Evolutionary conservation across 2,329 filamentous ascomycete species (phyloP).

Genomic region (Aspergillus awamori): DNA sequence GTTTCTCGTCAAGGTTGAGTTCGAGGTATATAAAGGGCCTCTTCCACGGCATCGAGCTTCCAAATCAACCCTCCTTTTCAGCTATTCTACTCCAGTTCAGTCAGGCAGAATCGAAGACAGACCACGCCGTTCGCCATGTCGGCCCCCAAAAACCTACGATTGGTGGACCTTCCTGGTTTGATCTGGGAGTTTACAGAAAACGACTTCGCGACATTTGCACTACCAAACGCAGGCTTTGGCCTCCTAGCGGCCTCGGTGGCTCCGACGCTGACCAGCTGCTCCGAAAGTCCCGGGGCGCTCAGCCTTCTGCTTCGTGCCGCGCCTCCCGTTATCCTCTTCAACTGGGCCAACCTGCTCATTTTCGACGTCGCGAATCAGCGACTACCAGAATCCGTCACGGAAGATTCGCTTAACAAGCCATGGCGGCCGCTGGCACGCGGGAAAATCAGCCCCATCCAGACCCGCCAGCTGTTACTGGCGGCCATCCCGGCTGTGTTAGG

Average conservation of each 20-base stretch:
- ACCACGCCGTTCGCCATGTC: too few species aligned
- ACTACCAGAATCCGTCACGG: constrained; percentile 34
- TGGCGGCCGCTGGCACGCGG: constrained; percentile 36
- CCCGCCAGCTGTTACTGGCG: constrained; percentile 27
- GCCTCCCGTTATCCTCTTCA: constrained; percentile 22
- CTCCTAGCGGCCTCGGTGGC: constrained; percentile 28
- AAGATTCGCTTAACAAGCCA: constrained; percentile 49
- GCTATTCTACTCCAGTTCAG: too few species aligned
- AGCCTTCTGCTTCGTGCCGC: constrained; percentile 1
- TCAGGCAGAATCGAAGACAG: too few species aligned
- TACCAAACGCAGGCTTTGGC: constrained; percentile 34
- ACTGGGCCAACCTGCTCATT: constrained; percentile 38
- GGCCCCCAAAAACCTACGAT: too few species aligned
- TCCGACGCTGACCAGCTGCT: constrained; percentile 7
- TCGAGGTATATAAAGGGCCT: too few species aligned
- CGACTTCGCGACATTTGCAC: constrained; percentile 32
- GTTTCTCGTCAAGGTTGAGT: too few species aligned
- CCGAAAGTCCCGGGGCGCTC: background rate
- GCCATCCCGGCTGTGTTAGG: constrained; percentile 26
- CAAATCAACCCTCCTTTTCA: too few species aligned
- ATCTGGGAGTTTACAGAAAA: constrained; percentile 33
- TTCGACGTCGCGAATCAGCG: constrained; percentile 48
- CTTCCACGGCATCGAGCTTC: too few species aligned
- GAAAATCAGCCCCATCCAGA: constrained; percentile 25
- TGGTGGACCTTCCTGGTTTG: background rate